Base-by-base conservation (phyloP, 345 rosid species). In the Rhizophora mangle region DNA sequence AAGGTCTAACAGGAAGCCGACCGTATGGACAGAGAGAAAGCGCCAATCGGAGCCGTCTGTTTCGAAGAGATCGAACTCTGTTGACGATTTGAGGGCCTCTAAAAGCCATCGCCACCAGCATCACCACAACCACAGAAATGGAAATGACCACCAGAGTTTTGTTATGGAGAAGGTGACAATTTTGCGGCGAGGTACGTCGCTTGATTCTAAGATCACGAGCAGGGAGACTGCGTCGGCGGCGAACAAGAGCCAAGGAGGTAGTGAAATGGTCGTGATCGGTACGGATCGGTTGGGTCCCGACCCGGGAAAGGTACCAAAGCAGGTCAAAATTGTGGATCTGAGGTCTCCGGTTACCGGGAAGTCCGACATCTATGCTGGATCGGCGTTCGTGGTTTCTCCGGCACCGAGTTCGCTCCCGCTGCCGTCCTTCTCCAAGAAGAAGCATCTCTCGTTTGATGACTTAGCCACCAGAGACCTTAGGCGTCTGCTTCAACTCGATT, bases 381-480 rank as follows among this genome's bases (percentile, higher is more conserved):
- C 86, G 57, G 88, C 84, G 22, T 84, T 80, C 56, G 72, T 79
- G 4, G 77, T 84, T 13, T 86, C 88, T n/a, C 88, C 90, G 36
- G 85, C 74, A 52, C 93, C 93, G 30, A 86, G 86, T 64, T 79
- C 85, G 34, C 84, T 84, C 15, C 92, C 89, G 32, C 58, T 88
- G 37, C 92, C 89, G 24, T 82, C 88, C 1, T 88, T 88, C 74
- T 78, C 82, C 53, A 84, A 71, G 83, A 80, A 78, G 67, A 81
- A 77, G 69, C 80, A 68, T 26, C 66, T 67, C 11, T 57, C 80
- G 13, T 58, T 84, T 19, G 88, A 85, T 59, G 85, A 88, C 47
- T 80, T 82, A 0, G 93, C 93, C 30, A 85, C 90, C 68, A 80
- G 87, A 60, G 88, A 86, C 66, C 87, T 88, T 70, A 74, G 90